phyloP scores from a whole-genome alignment of 306 rosid genomes.

The Canavalia ensiformis region DNA sequence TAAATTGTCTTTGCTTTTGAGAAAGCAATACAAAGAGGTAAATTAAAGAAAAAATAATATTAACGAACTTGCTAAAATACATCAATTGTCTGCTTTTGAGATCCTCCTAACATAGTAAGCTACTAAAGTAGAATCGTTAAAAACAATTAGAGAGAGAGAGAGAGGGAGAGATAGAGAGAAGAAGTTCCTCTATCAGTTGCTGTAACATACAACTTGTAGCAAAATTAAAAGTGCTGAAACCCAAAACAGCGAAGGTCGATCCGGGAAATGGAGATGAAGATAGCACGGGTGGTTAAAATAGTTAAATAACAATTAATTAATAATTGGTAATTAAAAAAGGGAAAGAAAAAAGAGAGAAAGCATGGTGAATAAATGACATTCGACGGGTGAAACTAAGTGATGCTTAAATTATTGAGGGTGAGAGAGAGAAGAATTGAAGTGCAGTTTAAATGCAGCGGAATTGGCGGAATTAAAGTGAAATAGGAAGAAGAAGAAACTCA shows the following conservation, averaged over 20 bases:
- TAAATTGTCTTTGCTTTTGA: background rate
- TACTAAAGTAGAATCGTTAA: conserved; percentile 15
- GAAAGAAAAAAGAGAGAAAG: background rate
- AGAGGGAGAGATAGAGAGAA: background rate
- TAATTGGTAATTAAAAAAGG: background rate
- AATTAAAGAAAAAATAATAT: conserved; percentile 23
- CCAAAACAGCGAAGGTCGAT: conserved; percentile 40
- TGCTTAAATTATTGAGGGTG: conserved; percentile 26
- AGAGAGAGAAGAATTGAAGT: background rate
- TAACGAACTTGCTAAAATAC: conserved; percentile 14
- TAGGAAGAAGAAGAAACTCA: conserved; percentile 54
- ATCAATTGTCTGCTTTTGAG: conserved; percentile 25
- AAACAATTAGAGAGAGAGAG: background rate
- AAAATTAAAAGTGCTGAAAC: conserved; percentile 37
- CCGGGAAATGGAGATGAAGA: conserved; percentile 29
- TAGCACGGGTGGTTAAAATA: background rate
- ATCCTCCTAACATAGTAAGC: conserved; percentile 32
- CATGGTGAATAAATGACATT: conserved; percentile 25
- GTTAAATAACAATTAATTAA: background rate
- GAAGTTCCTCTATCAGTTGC: background rate
- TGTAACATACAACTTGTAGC: background rate
- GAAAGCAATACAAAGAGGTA: conserved; percentile 18
- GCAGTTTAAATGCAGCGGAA: conserved; percentile 45
- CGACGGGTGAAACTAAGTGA: conserved; percentile 34
- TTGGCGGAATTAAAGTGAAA: conserved; percentile 41